phyloP scores from a whole-genome alignment of 2,329 filamentous ascomycete species.

The Diaporthe capsici region DNA sequence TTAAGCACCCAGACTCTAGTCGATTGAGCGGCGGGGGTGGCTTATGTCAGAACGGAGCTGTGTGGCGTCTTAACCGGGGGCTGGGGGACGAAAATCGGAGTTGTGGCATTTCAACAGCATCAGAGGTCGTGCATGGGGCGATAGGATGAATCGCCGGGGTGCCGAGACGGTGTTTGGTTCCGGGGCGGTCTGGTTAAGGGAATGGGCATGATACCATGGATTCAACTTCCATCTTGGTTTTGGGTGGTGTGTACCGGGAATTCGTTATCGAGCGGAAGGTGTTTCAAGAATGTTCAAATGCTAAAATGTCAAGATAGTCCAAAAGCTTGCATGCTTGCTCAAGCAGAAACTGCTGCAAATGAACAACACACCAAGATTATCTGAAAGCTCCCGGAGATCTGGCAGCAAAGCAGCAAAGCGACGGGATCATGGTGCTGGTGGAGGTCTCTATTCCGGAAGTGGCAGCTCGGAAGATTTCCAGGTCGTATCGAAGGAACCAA shows the following conservation, averaged over 20 bases:
- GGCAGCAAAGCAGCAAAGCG: neutral
- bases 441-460: constrained; percentile 30
- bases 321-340: neutral
- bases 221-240: constrained; percentile 42
- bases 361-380: neutral
- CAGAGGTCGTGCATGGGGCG: constrained; percentile 36
- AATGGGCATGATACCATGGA: constrained; percentile 39
- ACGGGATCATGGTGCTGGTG: neutral
- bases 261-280: neutral
- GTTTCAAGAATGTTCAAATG: neutral
- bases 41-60: neutral
- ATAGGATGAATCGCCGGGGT: constrained; percentile 23
- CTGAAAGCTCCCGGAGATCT: neutral
- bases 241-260: neutral
- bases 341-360: neutral
- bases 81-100: constrained; percentile 8
- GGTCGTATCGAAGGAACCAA: constrained; percentile 10
- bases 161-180: constrained; percentile 16
- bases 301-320: constrained; percentile 1
- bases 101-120: constrained; percentile 41
- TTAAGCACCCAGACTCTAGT: constrained; percentile 55
- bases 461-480: constrained; percentile 19
- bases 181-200: neutral
- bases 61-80: neutral
- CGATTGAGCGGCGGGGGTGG: too few species aligned